A percentile compares a stretch with the other conserved stretches of the same genome.
Conservation (phyloP, 805 yeast species). For the Zygosaccharomyces rouxii region DNA sequence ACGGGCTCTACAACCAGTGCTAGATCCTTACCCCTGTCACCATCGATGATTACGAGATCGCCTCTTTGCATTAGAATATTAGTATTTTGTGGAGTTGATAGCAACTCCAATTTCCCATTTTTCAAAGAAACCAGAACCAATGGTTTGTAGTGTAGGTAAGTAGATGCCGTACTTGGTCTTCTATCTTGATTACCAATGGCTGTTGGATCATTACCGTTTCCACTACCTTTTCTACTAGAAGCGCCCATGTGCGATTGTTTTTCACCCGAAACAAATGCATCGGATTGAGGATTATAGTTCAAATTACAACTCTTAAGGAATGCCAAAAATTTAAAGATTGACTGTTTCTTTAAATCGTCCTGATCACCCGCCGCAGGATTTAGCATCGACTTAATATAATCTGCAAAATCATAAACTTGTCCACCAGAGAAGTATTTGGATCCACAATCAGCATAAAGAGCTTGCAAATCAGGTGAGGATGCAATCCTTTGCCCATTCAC, state of each 20-base stretch:
- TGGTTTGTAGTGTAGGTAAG: slow-evolving; percentile 35
- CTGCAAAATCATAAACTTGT: slow-evolving; percentile 38
- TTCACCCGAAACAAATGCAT: slow-evolving; percentile 30
- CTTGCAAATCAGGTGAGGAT: slow-evolving; percentile 54
- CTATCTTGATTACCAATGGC: slow-evolving; percentile 8
- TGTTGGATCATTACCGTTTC: slow-evolving; percentile 6
- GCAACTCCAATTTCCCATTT: slow-evolving; percentile 64
- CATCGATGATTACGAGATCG: slow-evolving; percentile 75
- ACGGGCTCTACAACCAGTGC: slow-evolving; percentile 67
- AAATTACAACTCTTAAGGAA: slow-evolving; percentile 43
- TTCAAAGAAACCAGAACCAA: slow-evolving; percentile 50
- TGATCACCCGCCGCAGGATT: slow-evolving; percentile 11
- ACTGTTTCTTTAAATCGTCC: slow-evolving; percentile 12
- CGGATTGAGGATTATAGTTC: slow-evolving; percentile 40
- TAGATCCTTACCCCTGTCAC: slow-evolving; percentile 78
- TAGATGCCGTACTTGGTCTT: slow-evolving; percentile 19
- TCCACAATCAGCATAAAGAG: slow-evolving; percentile 44
- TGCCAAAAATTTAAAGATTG: slow-evolving; percentile 32
- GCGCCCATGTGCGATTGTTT: slow-evolving; percentile 9
- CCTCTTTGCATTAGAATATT: slow-evolving; percentile 53
- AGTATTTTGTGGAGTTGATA: slow-evolving; percentile 62
- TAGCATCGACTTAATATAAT: slow-evolving; percentile 32
- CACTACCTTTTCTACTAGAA: slow-evolving; percentile 5
- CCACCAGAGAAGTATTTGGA: slow-evolving; percentile 52
- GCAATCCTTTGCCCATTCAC: slow-evolving; percentile 52